Conservation (phyloP, 805 yeast species). For the Middelhovenomyces tepae region DNA sequence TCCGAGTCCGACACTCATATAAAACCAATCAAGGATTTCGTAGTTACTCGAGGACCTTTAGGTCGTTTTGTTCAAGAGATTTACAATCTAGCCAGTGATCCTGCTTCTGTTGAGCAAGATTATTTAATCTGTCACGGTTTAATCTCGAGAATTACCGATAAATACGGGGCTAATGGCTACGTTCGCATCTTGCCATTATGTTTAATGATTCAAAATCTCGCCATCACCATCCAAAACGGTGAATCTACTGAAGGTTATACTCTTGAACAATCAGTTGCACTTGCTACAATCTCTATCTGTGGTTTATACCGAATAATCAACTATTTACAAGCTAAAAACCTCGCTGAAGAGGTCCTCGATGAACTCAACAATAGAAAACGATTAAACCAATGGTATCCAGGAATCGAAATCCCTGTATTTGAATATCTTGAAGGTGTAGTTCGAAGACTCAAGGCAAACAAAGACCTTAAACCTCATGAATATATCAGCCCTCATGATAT, state of each 20-base stretch:
- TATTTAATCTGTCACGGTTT: slow-evolving; percentile 9
- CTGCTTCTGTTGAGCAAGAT: slow-evolving; percentile 4
- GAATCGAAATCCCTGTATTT: slow-evolving; percentile 4
- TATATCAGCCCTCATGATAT: too few relatives aligned
- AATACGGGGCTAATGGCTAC: slow-evolving; percentile 10
- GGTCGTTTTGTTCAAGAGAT: slow-evolving; percentile 9
- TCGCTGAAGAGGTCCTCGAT: not conserved
- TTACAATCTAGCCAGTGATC: slow-evolving; percentile 5
- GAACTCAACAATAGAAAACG: slow-evolving; percentile 5
- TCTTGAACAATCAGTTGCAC: slow-evolving; percentile 8
- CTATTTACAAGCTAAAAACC: not conserved
- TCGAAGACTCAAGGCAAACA: too few relatives aligned
- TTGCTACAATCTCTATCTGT: slow-evolving; percentile 5
- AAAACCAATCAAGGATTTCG: slow-evolving; percentile 3
- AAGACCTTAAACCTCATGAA: too few relatives aligned
- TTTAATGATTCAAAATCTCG: slow-evolving; percentile 10
- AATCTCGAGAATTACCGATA: slow-evolving; percentile 4
- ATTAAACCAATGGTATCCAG: slow-evolving; percentile 8
- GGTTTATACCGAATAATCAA: slow-evolving; percentile 1
- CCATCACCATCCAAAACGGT: slow-evolving; percentile 4
- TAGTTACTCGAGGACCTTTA: slow-evolving; percentile 7
- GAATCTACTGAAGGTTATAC: slow-evolving; percentile 1
- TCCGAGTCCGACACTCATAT: slow-evolving; percentile 5
- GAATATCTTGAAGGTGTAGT: slow-evolving; percentile 5
- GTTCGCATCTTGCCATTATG: slow-evolving; percentile 11